phyloP scores from a whole-genome alignment of 2,329 filamentous ascomycete species.

The Venturia nashicola region DNA sequence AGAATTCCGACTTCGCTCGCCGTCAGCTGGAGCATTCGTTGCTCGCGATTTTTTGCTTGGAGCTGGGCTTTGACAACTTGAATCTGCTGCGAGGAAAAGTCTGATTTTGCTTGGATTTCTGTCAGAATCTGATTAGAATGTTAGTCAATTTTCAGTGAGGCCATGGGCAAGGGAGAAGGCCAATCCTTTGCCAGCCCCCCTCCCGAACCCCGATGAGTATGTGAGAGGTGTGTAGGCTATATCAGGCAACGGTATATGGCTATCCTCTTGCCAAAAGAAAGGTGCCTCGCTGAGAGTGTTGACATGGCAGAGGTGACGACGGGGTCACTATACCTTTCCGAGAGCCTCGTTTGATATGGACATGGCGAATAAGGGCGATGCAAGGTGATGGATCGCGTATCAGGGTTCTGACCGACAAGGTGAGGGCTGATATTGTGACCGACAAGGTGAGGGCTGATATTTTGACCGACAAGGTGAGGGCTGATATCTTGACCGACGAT shows the following conservation, averaged over 20 bases:
- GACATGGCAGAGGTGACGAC: not conserved
- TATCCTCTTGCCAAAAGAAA: not conserved
- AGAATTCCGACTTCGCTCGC: slow-evolving; percentile 69
- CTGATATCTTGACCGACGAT: too few relatives aligned
- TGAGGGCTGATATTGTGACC: too few relatives aligned
- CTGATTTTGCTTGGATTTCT: slow-evolving; percentile 86
- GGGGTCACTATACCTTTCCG: slow-evolving; percentile 57
- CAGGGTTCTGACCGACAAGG: too few relatives aligned
- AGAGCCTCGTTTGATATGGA: slow-evolving; percentile 88
- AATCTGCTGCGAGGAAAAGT: slow-evolving; percentile 86
- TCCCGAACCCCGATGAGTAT: not conserved
- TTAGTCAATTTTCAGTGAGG: slow-evolving; percentile 9
- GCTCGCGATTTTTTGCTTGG: slow-evolving; percentile 72
- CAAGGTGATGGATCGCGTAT: not conserved
- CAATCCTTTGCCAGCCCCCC: not conserved
- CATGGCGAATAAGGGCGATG: slow-evolving; percentile 45
- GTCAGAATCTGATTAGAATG: slow-evolving; percentile 57
- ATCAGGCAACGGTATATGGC: not conserved
- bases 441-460: too few relatives aligned
- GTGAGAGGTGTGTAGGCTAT: slow-evolving; percentile 6
- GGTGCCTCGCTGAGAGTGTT: not conserved
- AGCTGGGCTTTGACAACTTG: slow-evolving; percentile 75
- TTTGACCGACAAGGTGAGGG: too few relatives aligned
- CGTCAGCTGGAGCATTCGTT: slow-evolving; percentile 79
- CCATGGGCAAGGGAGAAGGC: not conserved